Evolutionary conservation across 1,284 basidiomycete species (phyloP).

Genomic region (Tremellales sp.): DNA sequence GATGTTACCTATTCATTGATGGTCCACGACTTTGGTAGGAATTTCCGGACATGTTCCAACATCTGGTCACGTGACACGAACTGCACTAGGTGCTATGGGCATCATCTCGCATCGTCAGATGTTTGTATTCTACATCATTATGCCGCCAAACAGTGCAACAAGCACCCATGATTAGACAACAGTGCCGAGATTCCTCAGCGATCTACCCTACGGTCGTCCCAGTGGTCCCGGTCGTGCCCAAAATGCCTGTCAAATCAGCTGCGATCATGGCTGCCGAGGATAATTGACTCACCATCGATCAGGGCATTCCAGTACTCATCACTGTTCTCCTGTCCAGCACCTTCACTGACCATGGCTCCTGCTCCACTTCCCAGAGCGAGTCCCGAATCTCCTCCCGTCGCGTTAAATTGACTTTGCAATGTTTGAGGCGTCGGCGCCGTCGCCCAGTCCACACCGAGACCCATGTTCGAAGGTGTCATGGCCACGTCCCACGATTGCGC

Average conservation of each 20-base stretch:
- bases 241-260: constrained; percentile 13
- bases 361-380: constrained; percentile 3
- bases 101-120: too few species aligned
- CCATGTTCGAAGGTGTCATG: constrained; percentile 5
- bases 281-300: constrained; percentile 42
- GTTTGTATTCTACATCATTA: too few species aligned
- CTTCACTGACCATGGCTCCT: constrained; percentile 5
- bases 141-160: too few species aligned
- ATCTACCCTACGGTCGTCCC: too few species aligned
- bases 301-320: constrained; percentile 50
- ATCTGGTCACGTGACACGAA: too few species aligned
- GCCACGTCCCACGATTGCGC: not conserved
- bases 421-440: constrained; percentile 1
- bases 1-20: too few species aligned
- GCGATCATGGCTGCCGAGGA: not conserved
- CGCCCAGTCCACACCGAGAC: not conserved
- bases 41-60: too few species aligned
- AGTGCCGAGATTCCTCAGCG: too few species aligned
- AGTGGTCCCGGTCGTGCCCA: constrained; percentile 15
- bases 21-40: too few species aligned
- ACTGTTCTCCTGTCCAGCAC: constrained; percentile 27
- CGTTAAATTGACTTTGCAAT: constrained; percentile 9
- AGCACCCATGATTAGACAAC: too few species aligned
- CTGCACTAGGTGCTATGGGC: too few species aligned
- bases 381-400: constrained; percentile 8